These are phyloP conservation scores for Rhodotorula sp. DNA, from an alignment of 1,284 basidiomycete genomes.

Conservation along the genomic window DNA sequence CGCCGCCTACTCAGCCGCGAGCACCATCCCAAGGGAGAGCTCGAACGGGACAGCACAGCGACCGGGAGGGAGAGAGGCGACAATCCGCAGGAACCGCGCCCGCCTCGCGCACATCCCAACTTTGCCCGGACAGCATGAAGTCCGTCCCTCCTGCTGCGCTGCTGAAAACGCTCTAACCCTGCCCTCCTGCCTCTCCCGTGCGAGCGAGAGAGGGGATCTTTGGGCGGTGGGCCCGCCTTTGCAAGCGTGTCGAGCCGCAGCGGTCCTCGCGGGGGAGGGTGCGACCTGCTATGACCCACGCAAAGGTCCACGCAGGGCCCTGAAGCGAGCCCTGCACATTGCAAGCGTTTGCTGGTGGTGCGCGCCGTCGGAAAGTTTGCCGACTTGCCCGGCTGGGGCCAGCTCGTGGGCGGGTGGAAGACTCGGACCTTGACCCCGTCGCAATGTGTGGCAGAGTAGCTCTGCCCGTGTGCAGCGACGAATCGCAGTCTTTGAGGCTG, in stretches of 20 bases:
- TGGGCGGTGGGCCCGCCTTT: conserved; percentile 1
- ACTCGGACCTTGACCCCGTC: conserved; percentile 22
- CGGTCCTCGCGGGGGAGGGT: conserved; percentile 13
- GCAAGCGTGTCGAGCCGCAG: conserved; percentile 6
- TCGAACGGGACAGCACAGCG: not conserved
- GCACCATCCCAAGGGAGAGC: not conserved
- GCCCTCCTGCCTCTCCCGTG: not conserved
- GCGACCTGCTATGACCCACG: not conserved
- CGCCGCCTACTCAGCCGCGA: not conserved
- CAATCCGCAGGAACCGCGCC: conserved; percentile 7
- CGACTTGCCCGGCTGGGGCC: conserved; percentile 19
- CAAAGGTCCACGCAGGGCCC: not conserved
- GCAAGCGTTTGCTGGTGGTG: conserved; percentile 24
- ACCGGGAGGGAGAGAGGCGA: not conserved
- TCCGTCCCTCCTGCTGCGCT: not conserved
- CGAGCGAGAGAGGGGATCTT: conserved; percentile 4
- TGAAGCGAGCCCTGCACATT: not conserved
- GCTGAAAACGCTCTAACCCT: not conserved
- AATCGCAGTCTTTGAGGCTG: conserved; percentile 12
- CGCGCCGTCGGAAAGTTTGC: conserved; percentile 19
- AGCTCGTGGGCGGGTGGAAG: conserved; percentile 22
- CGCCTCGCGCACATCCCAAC: conserved; percentile 24
- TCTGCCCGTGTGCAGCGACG: conserved; percentile 12
- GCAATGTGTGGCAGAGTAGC: not conserved
- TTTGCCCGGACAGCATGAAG: not conserved